Percentiles rank a stretch among this genome's conserved stretches.
Evolutionary conservation across 306 rosid genomes (phyloP).

Genomic region (Pterocarpus santalinus): DNA sequence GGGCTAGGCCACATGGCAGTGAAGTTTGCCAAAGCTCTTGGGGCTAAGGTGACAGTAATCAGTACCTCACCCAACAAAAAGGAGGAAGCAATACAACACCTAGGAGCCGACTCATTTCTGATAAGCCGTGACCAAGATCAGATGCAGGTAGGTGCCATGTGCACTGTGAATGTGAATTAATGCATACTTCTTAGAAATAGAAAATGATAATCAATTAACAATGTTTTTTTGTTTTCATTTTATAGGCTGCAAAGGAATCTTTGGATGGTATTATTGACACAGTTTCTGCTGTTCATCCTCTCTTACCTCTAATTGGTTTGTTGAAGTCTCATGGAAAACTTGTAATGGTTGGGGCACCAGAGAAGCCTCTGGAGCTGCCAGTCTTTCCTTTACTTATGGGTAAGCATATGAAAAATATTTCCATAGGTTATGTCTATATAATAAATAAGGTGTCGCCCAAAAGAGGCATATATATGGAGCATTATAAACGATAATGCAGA

Average conservation of each 20-base stretch:
- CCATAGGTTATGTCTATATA: background rate
- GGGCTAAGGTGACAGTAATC: slow-evolving; percentile 61
- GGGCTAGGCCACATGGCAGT: slow-evolving; percentile 69
- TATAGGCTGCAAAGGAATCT: slow-evolving; percentile 48
- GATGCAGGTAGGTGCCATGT: slow-evolving; percentile 48
- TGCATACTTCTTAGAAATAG: no score
- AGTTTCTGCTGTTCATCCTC: slow-evolving; percentile 57
- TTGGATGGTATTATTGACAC: slow-evolving; percentile 71
- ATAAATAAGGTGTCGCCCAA: background rate
- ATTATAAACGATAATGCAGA: background rate
- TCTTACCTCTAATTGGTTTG: slow-evolving; percentile 54
- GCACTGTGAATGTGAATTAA: background rate
- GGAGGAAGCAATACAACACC: slow-evolving; percentile 54
- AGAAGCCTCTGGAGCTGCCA: slow-evolving; percentile 52
- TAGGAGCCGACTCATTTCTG: slow-evolving; percentile 60
- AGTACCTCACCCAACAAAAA: slow-evolving; percentile 65
- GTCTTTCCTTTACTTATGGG: slow-evolving; percentile 41
- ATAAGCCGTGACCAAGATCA: slow-evolving; percentile 56
- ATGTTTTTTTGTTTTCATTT: background rate
- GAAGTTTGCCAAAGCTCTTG: slow-evolving; percentile 67
- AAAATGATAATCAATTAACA: background rate
- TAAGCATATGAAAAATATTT: slow-evolving; percentile 9
- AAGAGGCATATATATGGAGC: no score
- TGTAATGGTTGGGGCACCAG: slow-evolving; percentile 57
- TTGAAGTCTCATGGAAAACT: slow-evolving; percentile 62